Conservation (phyloP, 345 rosid genomes). For the Kandelia obovata region DNA sequence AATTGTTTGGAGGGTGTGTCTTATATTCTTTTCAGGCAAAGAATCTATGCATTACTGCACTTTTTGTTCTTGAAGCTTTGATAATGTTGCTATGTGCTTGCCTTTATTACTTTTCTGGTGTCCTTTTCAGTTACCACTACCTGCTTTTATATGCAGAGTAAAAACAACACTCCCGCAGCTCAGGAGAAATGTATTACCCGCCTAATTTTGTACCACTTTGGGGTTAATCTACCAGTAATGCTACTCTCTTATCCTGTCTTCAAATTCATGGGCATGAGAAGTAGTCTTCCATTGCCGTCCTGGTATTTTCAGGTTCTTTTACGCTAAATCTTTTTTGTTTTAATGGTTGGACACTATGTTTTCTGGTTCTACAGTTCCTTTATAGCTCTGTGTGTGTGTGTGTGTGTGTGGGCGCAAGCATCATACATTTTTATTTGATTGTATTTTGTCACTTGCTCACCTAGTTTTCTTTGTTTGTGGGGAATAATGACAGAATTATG, state of each 20-base stretch:
- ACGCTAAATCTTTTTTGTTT: slow-evolving; percentile 37
- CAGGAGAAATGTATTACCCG: slow-evolving; percentile 88
- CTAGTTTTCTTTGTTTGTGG: not conserved
- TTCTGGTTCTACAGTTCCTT: slow-evolving; percentile 13
- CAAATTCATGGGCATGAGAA: slow-evolving; percentile 90
- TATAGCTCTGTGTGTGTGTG: not conserved
- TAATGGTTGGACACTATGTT: slow-evolving; percentile 19
- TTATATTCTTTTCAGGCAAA: too few relatives aligned
- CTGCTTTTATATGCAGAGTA: slow-evolving; percentile 45
- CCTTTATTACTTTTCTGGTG: too few relatives aligned
- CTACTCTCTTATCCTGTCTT: slow-evolving; percentile 83
- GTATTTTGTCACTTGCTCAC: not conserved
- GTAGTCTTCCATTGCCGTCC: slow-evolving; percentile 95
- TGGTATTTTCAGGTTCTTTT: slow-evolving; percentile 98
- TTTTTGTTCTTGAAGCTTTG: too few relatives aligned
- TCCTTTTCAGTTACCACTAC: too few relatives aligned
- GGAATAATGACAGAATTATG: slow-evolving; percentile 12
- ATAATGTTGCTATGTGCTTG: too few relatives aligned
- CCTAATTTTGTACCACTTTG: slow-evolving; percentile 69
- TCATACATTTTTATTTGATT: not conserved
- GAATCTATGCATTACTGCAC: too few relatives aligned
- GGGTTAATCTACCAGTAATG: slow-evolving; percentile 93
- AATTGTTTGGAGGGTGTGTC: too few relatives aligned
- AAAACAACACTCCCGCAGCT: slow-evolving; percentile 75
- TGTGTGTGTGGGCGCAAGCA: too few relatives aligned